These are phyloP conservation scores for Earliella scabrosa DNA, from an alignment of 1,284 basidiomycete species.

Conservation along the genomic window DNA sequence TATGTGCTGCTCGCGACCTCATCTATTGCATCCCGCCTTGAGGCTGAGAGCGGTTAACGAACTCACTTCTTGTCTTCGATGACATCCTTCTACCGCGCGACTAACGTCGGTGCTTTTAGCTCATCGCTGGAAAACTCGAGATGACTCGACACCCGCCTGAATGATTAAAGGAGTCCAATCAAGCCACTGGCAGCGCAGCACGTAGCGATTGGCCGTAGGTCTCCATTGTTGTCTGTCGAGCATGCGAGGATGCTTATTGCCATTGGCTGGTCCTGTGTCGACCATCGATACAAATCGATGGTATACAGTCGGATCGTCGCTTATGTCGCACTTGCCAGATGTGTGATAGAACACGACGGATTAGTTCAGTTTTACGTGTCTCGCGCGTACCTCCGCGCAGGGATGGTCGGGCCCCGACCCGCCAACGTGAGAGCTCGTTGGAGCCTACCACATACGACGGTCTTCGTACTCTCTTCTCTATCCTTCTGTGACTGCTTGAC, in stretches of 20 bases:
- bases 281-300: constrained; percentile 19
- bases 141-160: no score
- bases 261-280: constrained; percentile 4
- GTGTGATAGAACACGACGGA: constrained; percentile 11
- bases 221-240: no score
- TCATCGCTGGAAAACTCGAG: no score
- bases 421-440: constrained; percentile 11
- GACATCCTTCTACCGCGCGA: no score
- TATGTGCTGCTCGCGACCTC: no score
- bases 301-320: constrained; percentile 3
- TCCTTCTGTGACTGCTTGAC: not conserved
- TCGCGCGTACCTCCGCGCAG: not conserved
- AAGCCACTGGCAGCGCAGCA: no score
- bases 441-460: not conserved
- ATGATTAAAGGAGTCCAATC: no score
- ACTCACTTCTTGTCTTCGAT: no score
- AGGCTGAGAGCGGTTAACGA: no score
- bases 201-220: not conserved
- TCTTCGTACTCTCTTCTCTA: no score
- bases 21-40: no score
- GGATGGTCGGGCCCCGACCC: constrained; percentile 4
- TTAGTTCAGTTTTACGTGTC: constrained; percentile 24
- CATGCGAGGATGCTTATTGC: constrained; percentile 7
- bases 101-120: no score
- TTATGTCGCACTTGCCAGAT: not conserved